phyloP scores from a whole-genome alignment of 1,284 basidiomycete genomes.

The Lignosus rhinocerotis region DNA sequence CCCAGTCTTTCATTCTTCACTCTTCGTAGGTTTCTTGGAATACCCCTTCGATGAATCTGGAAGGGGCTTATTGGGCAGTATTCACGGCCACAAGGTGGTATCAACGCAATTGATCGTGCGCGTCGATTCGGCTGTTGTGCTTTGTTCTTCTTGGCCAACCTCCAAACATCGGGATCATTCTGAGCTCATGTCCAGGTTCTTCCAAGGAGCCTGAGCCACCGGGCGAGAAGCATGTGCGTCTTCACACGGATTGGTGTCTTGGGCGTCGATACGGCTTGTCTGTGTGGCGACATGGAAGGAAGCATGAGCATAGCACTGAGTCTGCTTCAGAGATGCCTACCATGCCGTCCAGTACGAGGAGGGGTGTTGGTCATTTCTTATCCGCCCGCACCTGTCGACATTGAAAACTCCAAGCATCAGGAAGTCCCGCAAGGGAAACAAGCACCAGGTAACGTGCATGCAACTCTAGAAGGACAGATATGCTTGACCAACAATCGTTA shows the following conservation, averaged over 20 bases:
- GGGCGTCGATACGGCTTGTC: slow-evolving; percentile 33
- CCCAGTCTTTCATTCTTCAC: too few relatives aligned
- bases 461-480: slow-evolving; percentile 1
- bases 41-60: too few relatives aligned
- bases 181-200: slow-evolving; percentile 44
- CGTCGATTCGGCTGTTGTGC: too few relatives aligned
- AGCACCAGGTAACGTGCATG: slow-evolving; percentile 33
- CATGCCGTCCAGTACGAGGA: slow-evolving; percentile 6
- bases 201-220: slow-evolving; percentile 44
- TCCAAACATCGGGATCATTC: slow-evolving; percentile 31
- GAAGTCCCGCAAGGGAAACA: slow-evolving; percentile 39
- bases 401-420: slow-evolving; percentile 38
- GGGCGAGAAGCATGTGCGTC: slow-evolving; percentile 45
- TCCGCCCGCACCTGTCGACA: slow-evolving; percentile 33
- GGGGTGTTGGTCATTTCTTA: slow-evolving; percentile 39
- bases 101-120: too few relatives aligned
- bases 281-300: too few relatives aligned
- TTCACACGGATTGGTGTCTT: slow-evolving; percentile 36
- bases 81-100: too few relatives aligned
- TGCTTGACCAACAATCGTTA: too few relatives aligned
- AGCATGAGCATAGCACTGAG: not conserved
- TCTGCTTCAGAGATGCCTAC: not conserved
- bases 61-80: too few relatives aligned
- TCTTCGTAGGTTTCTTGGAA: too few relatives aligned
- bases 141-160: not conserved